A percentile compares a stretch with the other conserved stretches of the same genome.
Conservation (phyloP, 176 grass and related monocot species). For the Lolium rigidum region DNA sequence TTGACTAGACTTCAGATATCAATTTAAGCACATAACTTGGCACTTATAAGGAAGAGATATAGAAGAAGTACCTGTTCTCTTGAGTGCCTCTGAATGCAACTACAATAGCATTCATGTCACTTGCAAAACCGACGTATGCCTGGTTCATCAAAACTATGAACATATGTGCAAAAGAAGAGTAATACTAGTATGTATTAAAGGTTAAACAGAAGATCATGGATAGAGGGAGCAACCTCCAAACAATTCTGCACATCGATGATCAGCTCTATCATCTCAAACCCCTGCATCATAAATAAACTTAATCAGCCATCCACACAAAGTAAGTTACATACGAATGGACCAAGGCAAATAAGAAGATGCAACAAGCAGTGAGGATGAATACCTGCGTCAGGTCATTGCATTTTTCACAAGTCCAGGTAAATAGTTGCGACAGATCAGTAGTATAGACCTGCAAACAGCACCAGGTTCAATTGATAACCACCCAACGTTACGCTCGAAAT, state of each 20-base stretch:
- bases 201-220: background rate
- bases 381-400: constrained; percentile 88
- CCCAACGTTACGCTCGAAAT: background rate
- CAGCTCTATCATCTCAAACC: constrained; percentile 78
- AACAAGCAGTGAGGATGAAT: background rate
- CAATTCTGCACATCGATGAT: constrained; percentile 87
- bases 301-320: background rate
- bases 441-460: constrained; percentile 69
- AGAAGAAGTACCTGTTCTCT: constrained; percentile 70
- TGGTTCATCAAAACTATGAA: constrained; percentile 38
- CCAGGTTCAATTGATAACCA: background rate
- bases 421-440: constrained; percentile 69
- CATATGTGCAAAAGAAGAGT: constrained; percentile 25
- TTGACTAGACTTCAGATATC: background rate
- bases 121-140: constrained; percentile 87
- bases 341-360: background rate
- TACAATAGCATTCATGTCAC: constrained; percentile 71
- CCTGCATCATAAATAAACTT: constrained; percentile 52
- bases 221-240: constrained; percentile 58
- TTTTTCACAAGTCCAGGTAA: constrained; percentile 88
- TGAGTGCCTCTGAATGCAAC: constrained; percentile 94
- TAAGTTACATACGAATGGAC: background rate
- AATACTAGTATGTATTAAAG: background rate
- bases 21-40: background rate
- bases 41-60: constrained; percentile 8